Base-by-base conservation (phyloP, 2,329 filamentous ascomycete species). In the Lomentospora prolificans region DNA sequence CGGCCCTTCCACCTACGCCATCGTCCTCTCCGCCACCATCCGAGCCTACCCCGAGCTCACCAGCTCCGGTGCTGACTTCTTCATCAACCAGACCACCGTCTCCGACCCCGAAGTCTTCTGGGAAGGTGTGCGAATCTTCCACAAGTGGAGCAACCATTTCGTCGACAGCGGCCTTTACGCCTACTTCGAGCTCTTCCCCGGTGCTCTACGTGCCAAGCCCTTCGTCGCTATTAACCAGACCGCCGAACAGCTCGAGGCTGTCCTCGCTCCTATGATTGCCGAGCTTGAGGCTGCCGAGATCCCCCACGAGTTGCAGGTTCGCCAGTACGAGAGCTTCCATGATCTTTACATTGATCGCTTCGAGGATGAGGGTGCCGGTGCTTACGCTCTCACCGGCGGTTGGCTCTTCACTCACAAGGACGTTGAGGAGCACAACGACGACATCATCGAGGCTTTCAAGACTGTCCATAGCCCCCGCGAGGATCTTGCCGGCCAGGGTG, bases 21-120 rank as follows among this genome's bases (percentile, higher is more conserved):
- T 81, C 1, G 75, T 82, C 7, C 66, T 72, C 22, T 77, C 75
- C 3, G 70, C 79, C 60, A 81, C 78, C 0, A 65, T 76, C 58
- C 81, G 79, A 63, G 75, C 76, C 0, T 74, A 79, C 61, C 66
- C 70, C 0, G 78, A 79, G 50, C 67, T 61, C 64, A 66, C 66
- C 1, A 68, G 67, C 0, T 67, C 74, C 0, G 79, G 75, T 5
- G 67, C 74, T 61, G 57, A 72, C 9, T 59, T 74, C 52, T 67
- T 66, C 55, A 69, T 74, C 62, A 72, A 70, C 59, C 61, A 63
- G 6, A 64, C 66, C 1, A 64, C 65, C 19, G 70, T 70, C 50
- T 65, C 62, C 19, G 64, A 71, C 41, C 66, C 73, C 22, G 66
- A 67, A 2, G 58, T 71, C 1, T 79, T 74, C 66, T 81, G 75